Evolutionary conservation across 2,329 filamentous ascomycete genomes (phyloP).

Genomic region (Fusarium nisikadoi): DNA sequence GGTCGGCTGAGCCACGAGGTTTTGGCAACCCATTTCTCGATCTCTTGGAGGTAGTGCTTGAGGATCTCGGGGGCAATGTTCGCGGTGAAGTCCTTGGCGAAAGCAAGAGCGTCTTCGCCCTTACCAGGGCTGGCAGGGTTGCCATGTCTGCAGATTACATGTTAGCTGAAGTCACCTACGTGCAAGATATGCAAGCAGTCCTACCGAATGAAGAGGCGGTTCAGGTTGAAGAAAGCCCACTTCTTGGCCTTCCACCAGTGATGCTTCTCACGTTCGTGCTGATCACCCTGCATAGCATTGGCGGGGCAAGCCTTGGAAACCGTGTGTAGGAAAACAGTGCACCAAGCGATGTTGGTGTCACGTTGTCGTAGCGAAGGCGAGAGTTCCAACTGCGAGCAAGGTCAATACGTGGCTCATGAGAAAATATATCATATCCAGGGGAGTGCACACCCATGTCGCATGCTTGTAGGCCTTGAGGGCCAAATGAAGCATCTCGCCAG

Average conservation of each 20-base stretch:
- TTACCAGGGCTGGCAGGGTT: slow-evolving; percentile 83
- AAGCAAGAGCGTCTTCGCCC: slow-evolving; percentile 78
- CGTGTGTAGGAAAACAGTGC: slow-evolving; percentile 90
- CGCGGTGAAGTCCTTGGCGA: slow-evolving; percentile 89
- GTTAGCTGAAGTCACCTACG: slow-evolving; percentile 2
- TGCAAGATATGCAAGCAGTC: slow-evolving; percentile 34
- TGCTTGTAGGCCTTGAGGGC: slow-evolving; percentile 98
- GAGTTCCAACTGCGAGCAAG: slow-evolving; percentile 78
- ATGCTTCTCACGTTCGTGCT: slow-evolving; percentile 88
- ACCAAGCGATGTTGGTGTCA: slow-evolving; percentile 91
- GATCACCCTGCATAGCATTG: slow-evolving; percentile 82
- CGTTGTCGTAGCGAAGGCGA: slow-evolving; percentile 81
- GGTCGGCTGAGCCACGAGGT: slow-evolving; percentile 94
- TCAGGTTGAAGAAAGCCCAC: slow-evolving; percentile 98
- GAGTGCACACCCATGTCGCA: slow-evolving; percentile 80
- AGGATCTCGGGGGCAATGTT: slow-evolving; percentile 96
- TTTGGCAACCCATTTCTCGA: slow-evolving; percentile 98
- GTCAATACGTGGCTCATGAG: slow-evolving; percentile 34
- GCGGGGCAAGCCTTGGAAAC: slow-evolving; percentile 86
- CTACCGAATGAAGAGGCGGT: slow-evolving; percentile 91
- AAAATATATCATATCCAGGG: neutral
- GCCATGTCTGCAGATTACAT: slow-evolving; percentile 74
- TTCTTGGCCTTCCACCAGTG: slow-evolving; percentile 99
- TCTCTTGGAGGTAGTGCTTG: slow-evolving; percentile 91
- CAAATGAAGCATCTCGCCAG: slow-evolving; percentile 94